Evolutionary conservation across 805 yeast species (phyloP), one percentile per base, ranked within the genome.

Genomic region (Torulaspora franciscae): DNA sequence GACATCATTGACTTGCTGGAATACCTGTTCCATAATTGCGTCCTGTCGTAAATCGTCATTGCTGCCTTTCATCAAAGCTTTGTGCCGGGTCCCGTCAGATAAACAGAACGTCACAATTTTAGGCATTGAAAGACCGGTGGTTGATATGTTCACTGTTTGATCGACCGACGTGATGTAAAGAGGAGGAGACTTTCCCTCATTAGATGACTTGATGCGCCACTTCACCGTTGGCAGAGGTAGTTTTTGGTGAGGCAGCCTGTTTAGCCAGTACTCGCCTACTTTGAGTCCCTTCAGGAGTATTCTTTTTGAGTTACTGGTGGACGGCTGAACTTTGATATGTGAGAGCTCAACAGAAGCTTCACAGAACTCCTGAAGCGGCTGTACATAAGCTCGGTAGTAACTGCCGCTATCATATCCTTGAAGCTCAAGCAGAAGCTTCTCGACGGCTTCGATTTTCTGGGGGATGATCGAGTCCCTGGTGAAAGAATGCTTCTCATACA

Each of bases 11-110:
- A 89, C 96, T 56, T 89, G 86, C 15, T 76, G 83, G 63, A 95
- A 93, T 1, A 91, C 98, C 61, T 93, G 98, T 62, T 91, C 95
- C 99, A 93, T 95, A 45, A 93, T 87, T 0, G 95, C 85, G 66
- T 93, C 99, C 65, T 95, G 99, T 41, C 98, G 70, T 42, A 93
- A 68, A 65, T 93, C 99, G 66, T 93, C 99, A 7, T 86, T 75
- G 5, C 95, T 89, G 22, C 87, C 87, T 60, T 93, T 93, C 52
- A 90, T 67, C 14, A 93, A 68, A 59, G 83, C 74, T 45, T 71
- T 77, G 47, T 77, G 82, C 0, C 46, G 56, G 0, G 63, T 50
- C 0, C 98, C 98, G 56, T 80, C 75, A 0, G 81, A 71, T 11
- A 81, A 64, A 0, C 37, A 41, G 42, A 85, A 67, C 1, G 67